Evolutionary conservation across 192 early-diverging fungal genomes (phyloP), one percentile per base, ranked within the genome.

Genomic region (Coemansia erecta): DNA sequence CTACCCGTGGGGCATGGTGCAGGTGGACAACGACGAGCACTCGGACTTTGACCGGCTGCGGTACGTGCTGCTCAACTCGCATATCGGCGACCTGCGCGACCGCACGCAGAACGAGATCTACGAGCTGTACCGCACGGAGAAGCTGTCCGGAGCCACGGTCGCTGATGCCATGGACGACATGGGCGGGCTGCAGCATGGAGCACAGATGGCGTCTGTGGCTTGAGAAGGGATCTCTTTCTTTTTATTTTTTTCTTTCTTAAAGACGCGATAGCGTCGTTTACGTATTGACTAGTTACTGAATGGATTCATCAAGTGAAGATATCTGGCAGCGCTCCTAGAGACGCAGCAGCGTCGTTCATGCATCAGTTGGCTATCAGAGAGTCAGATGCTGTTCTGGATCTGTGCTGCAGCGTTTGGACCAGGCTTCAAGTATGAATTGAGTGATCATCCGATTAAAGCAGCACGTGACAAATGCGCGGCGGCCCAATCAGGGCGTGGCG

Each of bases 1-100:
- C 55, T 99, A 99, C 75, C 89, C 93, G 15, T 99, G 97, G 97
- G 97, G 97, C 64, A 82, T 85, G 24, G 95, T 99, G 22, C 90
- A 97, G 79, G 92, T 98, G 35, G 97, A 99, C 66, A 97, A 97
- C 72, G 88, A 89, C 50, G 85, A 94, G 76, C 95, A 99, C 83
- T 92, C 89, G 58, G 97, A 99, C 74, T 99, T 98, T 85, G 92
- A 90, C 48, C 87, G 89, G 61, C 82, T 99, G 64, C 88, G 95
- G 54, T 92, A 93, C 56, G 88, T 95, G 21, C 72, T 96, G 54
- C 87, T 96, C 49, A 94, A 94, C 81, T 95, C 94, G 61, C 97
- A 99, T 73, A 85, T 99, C 60, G 92, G 94, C 64, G 97, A 99
- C 51, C 77, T 99, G 31, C 96, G 96, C 72, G 97, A 97, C 52